Evolutionary conservation across 2,329 filamentous ascomycete species (phyloP).

Genomic region (Pezicula neosporulosa): DNA sequence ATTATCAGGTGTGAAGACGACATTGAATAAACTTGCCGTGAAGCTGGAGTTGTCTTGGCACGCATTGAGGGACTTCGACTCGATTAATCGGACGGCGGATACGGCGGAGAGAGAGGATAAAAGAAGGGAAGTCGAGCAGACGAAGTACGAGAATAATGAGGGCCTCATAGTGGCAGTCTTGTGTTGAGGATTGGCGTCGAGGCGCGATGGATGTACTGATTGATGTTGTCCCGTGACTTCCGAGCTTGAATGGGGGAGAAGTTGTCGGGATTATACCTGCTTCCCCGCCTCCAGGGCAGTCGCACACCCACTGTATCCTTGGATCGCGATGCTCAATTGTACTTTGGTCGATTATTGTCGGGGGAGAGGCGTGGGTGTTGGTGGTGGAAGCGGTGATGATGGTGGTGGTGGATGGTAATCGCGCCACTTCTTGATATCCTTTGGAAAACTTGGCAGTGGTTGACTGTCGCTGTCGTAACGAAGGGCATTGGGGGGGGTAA

Average conservation of each 20-base stretch:
- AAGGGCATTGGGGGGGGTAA: no score
- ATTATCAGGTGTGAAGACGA: constrained; percentile 75
- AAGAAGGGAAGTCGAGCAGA: constrained; percentile 22
- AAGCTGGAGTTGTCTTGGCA: constrained; percentile 85
- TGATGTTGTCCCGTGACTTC: constrained; percentile 16
- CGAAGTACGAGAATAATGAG: constrained; percentile 22
- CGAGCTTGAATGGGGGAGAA: constrained; percentile 4
- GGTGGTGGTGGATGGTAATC: no score
- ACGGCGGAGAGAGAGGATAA: constrained; percentile 18
- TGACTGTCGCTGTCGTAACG: no score
- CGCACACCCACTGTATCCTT: neutral
- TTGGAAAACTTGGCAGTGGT: no score
- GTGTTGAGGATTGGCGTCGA: constrained; percentile 19
- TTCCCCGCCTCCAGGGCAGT: neutral
- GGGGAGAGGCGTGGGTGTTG: neutral
- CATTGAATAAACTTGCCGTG: constrained; percentile 84
- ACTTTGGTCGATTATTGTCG: neutral
- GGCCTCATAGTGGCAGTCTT: constrained; percentile 23
- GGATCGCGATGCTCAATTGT: neutral
- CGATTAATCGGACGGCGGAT: constrained; percentile 40
- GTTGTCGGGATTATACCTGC: neutral
- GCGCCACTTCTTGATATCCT: no score
- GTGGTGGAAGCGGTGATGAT: neutral
- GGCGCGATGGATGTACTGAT: constrained; percentile 7
- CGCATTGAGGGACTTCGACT: constrained; percentile 78